Base-by-base conservation (phyloP, 768 basidiomycete species). In the Kockovaella imperatae region DNA sequence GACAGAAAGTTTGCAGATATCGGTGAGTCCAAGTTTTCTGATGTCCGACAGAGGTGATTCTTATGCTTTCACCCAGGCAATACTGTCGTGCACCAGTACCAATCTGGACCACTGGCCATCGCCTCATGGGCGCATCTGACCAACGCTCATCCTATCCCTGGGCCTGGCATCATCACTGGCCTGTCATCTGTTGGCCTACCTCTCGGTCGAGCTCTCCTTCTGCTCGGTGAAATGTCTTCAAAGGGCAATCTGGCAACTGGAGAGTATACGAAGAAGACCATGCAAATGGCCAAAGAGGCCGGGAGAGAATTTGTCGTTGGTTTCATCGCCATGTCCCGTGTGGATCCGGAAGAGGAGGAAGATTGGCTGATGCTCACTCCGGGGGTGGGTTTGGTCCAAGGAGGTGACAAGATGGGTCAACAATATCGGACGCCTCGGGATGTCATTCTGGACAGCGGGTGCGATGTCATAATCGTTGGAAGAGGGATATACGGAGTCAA, bases 1-100 rank as follows among this genome's bases (percentile, higher is more conserved):
- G 95, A 99, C 75, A 78, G 95, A 56, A 99, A 99, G 72, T 99
- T 99, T 62, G 93, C 95, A 3, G 95, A 99, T 71, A 97, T 99
- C 44, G 93, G 93, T 90, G 54, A 61, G 78, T 55, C 0, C 25
- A 34, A 6, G 17, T 28, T n/a, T 23, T 32, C 46, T 40, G 35
- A 48, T 38, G 18, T 46, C 32, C 3, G 13, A 10, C 42, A 28
- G 14, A 49, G 34, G 41, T 40, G 23, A 21, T 20, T 17, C 29
- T 6, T 38, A 5, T 32, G 10, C 18, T 15, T 20, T 25, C 45
- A 17, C 35, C n/a, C 17, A 99, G 95, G 95, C 35, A 96, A 96
- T 73, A 97, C 95, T 6, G 95, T 97, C 50, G 80, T 83, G 6
- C 75, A 96, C 20, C 95, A 99, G 69, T 99, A 99, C 73, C 85